Evolutionary conservation across 345 rosid species (phyloP).

Genomic region (Rhizophora apiculata): DNA sequence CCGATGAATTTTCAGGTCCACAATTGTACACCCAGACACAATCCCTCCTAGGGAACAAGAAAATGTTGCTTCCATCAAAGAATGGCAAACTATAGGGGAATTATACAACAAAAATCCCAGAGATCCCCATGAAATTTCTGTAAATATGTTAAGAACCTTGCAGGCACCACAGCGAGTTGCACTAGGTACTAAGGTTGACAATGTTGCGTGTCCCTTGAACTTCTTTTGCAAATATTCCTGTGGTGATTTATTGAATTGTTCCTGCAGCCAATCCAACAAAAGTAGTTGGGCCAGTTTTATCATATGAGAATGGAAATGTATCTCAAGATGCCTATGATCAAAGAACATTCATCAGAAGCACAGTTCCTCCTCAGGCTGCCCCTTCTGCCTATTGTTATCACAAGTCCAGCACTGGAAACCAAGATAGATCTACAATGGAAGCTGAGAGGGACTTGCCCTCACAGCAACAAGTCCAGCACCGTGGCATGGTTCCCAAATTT

Average conservation of each 20-base stretch:
- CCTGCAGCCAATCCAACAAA: slow-evolving; percentile 63
- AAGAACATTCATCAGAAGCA: slow-evolving; percentile 54
- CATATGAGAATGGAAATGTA: slow-evolving; percentile 49
- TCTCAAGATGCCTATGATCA: slow-evolving; percentile 62
- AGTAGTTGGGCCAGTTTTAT: slow-evolving; percentile 38
- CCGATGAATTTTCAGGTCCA: slow-evolving; percentile 49
- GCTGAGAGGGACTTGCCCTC: slow-evolving; percentile 40
- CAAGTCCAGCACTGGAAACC: slow-evolving; percentile 47
- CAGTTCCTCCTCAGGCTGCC: slow-evolving; percentile 44
- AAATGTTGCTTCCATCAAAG: slow-evolving; percentile 28
- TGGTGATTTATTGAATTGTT: slow-evolving; percentile 8
- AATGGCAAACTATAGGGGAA: slow-evolving; percentile 38
- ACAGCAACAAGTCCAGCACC: slow-evolving; percentile 57
- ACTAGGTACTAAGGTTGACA: slow-evolving; percentile 35
- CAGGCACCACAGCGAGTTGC: slow-evolving; percentile 61
- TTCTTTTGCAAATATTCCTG: neutral
- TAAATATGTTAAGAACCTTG: slow-evolving; percentile 38
- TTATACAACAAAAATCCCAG: slow-evolving; percentile 31
- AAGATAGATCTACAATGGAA: slow-evolving; percentile 46
- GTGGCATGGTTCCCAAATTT: slow-evolving; percentile 49
- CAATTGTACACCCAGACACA: slow-evolving; percentile 59
- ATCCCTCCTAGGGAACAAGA: slow-evolving; percentile 44
- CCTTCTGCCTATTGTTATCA: slow-evolving; percentile 41
- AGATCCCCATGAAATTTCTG: slow-evolving; percentile 43
- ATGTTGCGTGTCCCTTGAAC: no score